These are phyloP conservation scores for Medicago arabica DNA, from an alignment of 306 rosid species.

Conservation along the genomic window DNA sequence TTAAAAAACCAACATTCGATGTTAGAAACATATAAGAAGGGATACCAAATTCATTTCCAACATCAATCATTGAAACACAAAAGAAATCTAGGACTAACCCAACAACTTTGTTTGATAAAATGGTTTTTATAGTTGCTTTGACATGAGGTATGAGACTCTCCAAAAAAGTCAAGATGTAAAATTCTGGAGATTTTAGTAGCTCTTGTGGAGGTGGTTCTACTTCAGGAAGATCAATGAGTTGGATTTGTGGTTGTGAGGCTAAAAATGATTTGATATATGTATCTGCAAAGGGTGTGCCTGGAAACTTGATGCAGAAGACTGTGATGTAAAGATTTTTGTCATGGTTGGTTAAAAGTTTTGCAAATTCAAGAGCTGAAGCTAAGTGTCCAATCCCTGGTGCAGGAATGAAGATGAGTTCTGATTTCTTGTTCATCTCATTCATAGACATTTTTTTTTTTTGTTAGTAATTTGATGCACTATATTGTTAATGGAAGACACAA, in stretches of 20 bases:
- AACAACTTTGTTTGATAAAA: slow-evolving; percentile 34
- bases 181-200: slow-evolving; percentile 35
- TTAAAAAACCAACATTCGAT: slow-evolving; percentile 47
- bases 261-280: slow-evolving; percentile 50
- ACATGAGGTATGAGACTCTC: slow-evolving; percentile 48
- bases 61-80: slow-evolving; percentile 55
- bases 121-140: slow-evolving; percentile 31
- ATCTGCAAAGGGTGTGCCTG: slow-evolving; percentile 35
- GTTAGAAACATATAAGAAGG: slow-evolving; percentile 59
- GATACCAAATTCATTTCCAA: slow-evolving; percentile 53
- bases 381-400: slow-evolving; percentile 60
- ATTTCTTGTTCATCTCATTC: slow-evolving; percentile 19
- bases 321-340: slow-evolving; percentile 51
- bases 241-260: slow-evolving; percentile 51
- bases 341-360: slow-evolving; percentile 45
- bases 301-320: slow-evolving; percentile 49
- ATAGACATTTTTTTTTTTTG: not conserved
- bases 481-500: no score
- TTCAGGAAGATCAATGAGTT: slow-evolving; percentile 56
- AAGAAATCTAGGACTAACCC: slow-evolving; percentile 66
- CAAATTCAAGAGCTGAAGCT: slow-evolving; percentile 56
- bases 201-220: slow-evolving; percentile 48
- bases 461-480: no score
- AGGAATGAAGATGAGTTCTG: slow-evolving; percentile 61
- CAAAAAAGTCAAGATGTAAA: slow-evolving; percentile 36